Evolutionary conservation across 148 eudicot genomes (phyloP).

Genomic region (Dianthus caryophyllus): DNA sequence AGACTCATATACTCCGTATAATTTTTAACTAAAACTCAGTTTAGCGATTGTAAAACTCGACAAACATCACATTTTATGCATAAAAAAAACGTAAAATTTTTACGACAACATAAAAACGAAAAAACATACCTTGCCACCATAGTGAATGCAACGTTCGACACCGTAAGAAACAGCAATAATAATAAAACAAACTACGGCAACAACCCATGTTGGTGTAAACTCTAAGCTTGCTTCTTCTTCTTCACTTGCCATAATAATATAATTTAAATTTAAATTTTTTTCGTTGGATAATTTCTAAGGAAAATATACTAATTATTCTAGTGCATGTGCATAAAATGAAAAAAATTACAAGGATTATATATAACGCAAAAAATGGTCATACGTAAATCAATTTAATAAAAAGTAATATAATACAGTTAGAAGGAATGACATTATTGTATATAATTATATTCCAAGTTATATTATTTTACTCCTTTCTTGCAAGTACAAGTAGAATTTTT

Average conservation of each 20-base stretch:
- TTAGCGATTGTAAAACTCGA: too few relatives aligned
- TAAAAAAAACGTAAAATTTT: background rate
- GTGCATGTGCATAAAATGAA: background rate
- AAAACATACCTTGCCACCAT: constrained; percentile 49
- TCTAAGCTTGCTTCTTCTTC: constrained; percentile 43
- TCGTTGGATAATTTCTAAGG: too few relatives aligned
- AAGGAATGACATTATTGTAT: background rate
- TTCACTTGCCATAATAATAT: constrained; percentile 29
- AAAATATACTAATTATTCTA: too few relatives aligned
- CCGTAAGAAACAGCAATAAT: constrained; percentile 80
- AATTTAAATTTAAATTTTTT: too few relatives aligned
- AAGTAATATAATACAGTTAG: too few relatives aligned
- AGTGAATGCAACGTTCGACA: constrained; percentile 69
- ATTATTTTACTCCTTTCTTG: background rate
- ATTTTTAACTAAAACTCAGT: too few relatives aligned
- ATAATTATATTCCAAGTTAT: background rate
- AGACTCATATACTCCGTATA: too few relatives aligned
- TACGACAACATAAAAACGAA: background rate
- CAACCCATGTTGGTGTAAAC: constrained; percentile 94
- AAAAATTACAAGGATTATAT: too few relatives aligned
- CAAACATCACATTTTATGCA: too few relatives aligned
- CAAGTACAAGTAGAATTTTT: background rate
- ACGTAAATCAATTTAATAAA: too few relatives aligned
- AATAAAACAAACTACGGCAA: constrained; percentile 78
- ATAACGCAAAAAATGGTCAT: too few relatives aligned